A percentile compares a stretch with the other conserved stretches of the same genome.
Conservation (phyloP, 768 basidiomycete species). For the Leccinum aurantiacum region DNA sequence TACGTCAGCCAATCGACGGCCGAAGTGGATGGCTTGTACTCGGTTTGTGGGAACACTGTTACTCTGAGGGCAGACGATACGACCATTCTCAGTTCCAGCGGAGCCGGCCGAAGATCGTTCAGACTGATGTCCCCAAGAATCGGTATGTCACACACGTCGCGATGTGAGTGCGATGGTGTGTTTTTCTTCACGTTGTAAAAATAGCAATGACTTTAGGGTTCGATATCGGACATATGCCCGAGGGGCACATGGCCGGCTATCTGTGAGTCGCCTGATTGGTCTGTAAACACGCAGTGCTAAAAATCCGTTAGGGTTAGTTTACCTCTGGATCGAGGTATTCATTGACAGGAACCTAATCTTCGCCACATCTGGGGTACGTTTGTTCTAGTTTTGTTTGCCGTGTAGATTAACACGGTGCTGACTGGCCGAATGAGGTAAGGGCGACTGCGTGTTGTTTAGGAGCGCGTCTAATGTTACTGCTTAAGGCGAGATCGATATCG, state of each 20-base stretch:
- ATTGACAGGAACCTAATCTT: not conserved
- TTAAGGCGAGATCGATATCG: slow-evolving; percentile 34
- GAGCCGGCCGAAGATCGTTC: slow-evolving; percentile 38
- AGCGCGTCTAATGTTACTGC: not conserved
- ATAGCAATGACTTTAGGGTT: slow-evolving; percentile 17
- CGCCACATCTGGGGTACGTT: slow-evolving; percentile 23
- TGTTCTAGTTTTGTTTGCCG: not conserved
- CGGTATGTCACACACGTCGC: slow-evolving; percentile 36
- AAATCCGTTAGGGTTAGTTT: slow-evolving; percentile 25
- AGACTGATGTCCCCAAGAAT: slow-evolving; percentile 30
- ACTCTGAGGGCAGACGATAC: slow-evolving; percentile 34
- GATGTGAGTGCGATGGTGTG: slow-evolving; percentile 20
- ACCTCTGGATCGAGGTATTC: not conserved
- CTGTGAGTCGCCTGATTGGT: slow-evolving; percentile 24
- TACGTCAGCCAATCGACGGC: slow-evolving; percentile 52
- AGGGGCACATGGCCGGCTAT: slow-evolving; percentile 40
- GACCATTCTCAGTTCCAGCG: slow-evolving; percentile 30
- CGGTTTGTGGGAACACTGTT: slow-evolving; percentile 43
- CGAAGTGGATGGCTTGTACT: slow-evolving; percentile 54
- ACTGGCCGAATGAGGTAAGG: slow-evolving; percentile 28
- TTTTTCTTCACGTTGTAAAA: not conserved
- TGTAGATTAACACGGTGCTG: slow-evolving; percentile 11
- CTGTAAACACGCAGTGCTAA: not conserved
- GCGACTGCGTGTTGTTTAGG: not conserved
- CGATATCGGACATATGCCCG: slow-evolving; percentile 39